Evolutionary conservation across 2,329 filamentous ascomycete species (phyloP), one percentile per base, ranked within the genome.

Genomic region (Colletotrichum acutatum): DNA sequence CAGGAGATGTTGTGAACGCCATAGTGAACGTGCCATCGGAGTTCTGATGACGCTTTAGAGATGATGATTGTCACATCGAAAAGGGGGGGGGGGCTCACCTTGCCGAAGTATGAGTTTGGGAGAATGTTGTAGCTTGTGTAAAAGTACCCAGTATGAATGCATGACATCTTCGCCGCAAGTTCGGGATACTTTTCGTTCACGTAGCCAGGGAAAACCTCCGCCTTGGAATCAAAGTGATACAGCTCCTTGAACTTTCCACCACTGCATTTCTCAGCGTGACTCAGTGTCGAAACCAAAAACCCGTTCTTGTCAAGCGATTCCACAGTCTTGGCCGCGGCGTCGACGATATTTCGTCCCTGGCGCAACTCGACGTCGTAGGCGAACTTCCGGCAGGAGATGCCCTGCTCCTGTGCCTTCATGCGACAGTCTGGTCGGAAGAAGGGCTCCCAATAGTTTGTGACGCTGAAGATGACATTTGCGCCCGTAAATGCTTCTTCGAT

Each of bases 391-490:
- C 83, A 85, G 0, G 81, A 83, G 19, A 87, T 78, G 5, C 84
- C 85, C 14, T 79, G 75, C 37, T 82, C 80, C 4, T 76, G 71
- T 3, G 84, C 85, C 63, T 80, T 80, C 26, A 79, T 76, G 14
- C 84, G 83, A 71, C 81, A 83, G 72, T 86, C 84, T 0, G 83
- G 81, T 3, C 83, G 80, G 76, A 84, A 84, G 76, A 88, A 88
- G 2, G 84, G 82, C 66, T 87, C 84, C 85, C 86, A 90, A 79
- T 87, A 90, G 74, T 90, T 84, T 0, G 88, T 90, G 62, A 89
- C 85, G 72, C 83, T 83, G 79, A 90, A 90, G 72, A 90, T 88
- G 69, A 84, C 77, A 71, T 86, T 84, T 22, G 87, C 87, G 8
- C 84, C 85, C 2, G 74, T 49, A 68, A 88, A 87, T 0, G 84